Evolutionary conservation across 768 basidiomycete genomes (phyloP), one percentile per base, ranked within the genome.

Genomic region (Sarcomyxa edulis): DNA sequence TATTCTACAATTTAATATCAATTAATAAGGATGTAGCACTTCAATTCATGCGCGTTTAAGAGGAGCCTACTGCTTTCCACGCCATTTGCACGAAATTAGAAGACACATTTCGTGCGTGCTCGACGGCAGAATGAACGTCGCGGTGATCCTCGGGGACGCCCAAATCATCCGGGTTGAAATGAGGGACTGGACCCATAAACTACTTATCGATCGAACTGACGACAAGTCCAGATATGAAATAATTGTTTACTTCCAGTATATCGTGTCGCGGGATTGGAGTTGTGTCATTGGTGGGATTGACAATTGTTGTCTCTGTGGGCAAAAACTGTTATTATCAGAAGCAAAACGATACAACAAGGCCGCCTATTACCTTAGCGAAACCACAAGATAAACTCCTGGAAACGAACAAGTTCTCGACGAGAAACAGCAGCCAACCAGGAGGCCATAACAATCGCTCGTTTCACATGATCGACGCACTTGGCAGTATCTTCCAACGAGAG

Each of bases 341-440:
- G 23, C 35, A 34, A 22, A 7, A 33, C 23, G 16, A 36, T 11
- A 19, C 40, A 12, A 15, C 29, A 25, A 8, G 12, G 18, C 32
- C 20, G 19, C 33, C 24, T 30, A 59, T 54, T 55, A 88, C 88
- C 87, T 55, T 72, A 79, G 43, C 79, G 72, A 43, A 91, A 62
- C 79, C 88, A 91, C 10, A 66, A 67, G 39, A 90, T 76, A 51
- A 92, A 90, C 45, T 89, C 81, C 48, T 72, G 78, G 65, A 91
- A 91, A 30, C 78, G 75, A 45, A 66, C 65, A 22, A 84, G 64
- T 55, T 91, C 86, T 48, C 66, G 73, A 41, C 84, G 75, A 26
- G 82, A 76, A 34, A 72, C 63, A 34, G 75, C 65, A 7, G 82
- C 78, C 19, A 91, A 65, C 84, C 83, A 88, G 10, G 70, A 76